Evolutionary conservation across 163 green algal species (phyloP).

Genomic region (Trebouxia gelatinosa): DNA sequence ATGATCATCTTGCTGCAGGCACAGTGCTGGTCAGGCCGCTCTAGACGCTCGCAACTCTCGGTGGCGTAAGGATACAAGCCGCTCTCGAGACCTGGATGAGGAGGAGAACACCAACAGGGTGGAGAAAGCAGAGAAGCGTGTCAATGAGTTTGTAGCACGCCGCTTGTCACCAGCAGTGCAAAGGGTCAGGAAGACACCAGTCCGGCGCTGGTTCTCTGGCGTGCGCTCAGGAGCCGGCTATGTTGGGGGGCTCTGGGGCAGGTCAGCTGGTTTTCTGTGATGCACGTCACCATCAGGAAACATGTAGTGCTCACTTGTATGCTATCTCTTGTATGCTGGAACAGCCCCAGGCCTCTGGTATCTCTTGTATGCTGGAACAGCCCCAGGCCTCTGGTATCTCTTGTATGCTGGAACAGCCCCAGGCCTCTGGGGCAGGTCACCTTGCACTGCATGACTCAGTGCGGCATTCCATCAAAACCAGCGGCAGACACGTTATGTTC

Average conservation of each 20-base stretch:
- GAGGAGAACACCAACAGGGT: conserved; percentile 42
- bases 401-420: too few relatives aligned
- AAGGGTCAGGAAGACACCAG: conserved; percentile 46
- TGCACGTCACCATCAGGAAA: not conserved
- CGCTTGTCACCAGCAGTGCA: conserved; percentile 73
- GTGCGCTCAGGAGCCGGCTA: conserved; percentile 39
- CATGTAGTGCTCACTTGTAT: not conserved
- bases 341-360: too few relatives aligned
- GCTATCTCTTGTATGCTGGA: too few relatives aligned
- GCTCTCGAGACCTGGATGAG: not conserved
- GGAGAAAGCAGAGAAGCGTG: conserved; percentile 65
- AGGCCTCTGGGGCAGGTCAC: too few relatives aligned
- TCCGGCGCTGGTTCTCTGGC: conserved; percentile 40
- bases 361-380: too few relatives aligned
- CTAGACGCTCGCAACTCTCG: conserved; percentile 63
- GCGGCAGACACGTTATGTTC: too few relatives aligned
- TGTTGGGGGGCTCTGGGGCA: conserved; percentile 66
- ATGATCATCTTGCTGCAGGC: conserved; percentile 35
- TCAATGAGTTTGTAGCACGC: conserved; percentile 68
- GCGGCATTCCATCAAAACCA: too few relatives aligned
- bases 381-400: too few relatives aligned
- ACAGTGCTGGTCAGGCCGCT: conserved; percentile 57
- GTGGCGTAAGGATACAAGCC: conserved; percentile 39
- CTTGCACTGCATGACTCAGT: too few relatives aligned
- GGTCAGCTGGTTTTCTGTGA: not conserved